Evolutionary conservation across 176 grass and related monocot species (phyloP), one percentile per base, ranked within the genome.

Genomic region (Panicum miliaceum): DNA sequence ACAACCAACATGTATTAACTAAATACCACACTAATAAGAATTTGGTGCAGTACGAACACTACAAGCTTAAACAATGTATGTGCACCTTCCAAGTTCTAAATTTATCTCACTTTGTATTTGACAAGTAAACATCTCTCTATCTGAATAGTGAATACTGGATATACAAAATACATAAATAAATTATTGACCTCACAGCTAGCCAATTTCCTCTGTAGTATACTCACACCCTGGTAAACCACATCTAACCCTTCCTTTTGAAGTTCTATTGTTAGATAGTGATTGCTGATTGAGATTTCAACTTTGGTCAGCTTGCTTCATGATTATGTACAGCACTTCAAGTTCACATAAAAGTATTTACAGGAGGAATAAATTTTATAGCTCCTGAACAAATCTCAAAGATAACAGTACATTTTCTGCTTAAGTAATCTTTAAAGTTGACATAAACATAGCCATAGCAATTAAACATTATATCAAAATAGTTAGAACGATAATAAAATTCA

Each of bases 161-260:
- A 52, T 42, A 61, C 26, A 90, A 78, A 47, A 12, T 27, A n/a
- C n/a, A 85, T 22, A 78, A 18, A 57, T n/a, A 40, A 50, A 78
- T 27, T 47, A 63, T 64, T 9, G 43, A 80, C 48, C 48, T 47
- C 32, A 73, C 47, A 84, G 64, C 8, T 54, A 46, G 8, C 26
- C 25, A 73, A 51, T 4, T 73, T 73, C 18, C 3, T n/a, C 11
- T 35, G 52, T n/a, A 58, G 7, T 26, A 71, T 20, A 67, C 12
- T 59, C 22, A 12, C 25, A 60, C 58, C 68, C 52, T 18, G 6
- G n/a, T 61, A 63, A 61, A 48, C 34, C 34, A 85, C 4, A 85
- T 53, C 76, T 54, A 74, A 51, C 20, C 29, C 23, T 48, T 71
- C 68, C 26, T 71, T 38, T 63, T 34, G 3, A 51, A 16, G 4